Base-by-base conservation (phyloP, 805 yeast genomes). In the Kurtzmaniella cleridarum region DNA sequence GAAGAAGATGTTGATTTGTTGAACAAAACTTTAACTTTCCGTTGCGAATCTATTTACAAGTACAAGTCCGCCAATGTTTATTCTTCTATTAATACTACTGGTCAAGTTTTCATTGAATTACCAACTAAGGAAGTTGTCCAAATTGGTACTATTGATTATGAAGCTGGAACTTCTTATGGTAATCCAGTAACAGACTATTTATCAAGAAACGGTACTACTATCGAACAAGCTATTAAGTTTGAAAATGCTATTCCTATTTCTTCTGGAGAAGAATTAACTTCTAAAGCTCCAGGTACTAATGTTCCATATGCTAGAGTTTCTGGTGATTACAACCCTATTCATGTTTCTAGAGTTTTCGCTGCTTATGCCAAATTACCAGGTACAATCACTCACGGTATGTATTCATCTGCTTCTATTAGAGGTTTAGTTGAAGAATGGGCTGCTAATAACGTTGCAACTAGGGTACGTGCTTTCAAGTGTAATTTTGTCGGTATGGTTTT, bases 381-480 rank as follows among this genome's bases (percentile, higher is more conserved):
- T 50, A 93, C 98, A 29, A 93, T 93, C 55, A 93, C 98, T 28
- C 98, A 95, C 59, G 99, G 99, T 62, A 95, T 93, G 99, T 95
- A 79, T 76, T 86, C 97, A 15, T 85, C 95, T 59, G 98, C 97
- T 45, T 77, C 95, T 46, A 91, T 90, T 51, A 84, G 98, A 73
- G 79, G 95, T 27, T 76, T 89, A 59, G 96, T 93, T 51, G 99
- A 93, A 71, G 85, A 87, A 64, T 90, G 96, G 88, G 98, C 98
- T 47, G 98, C 99, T 47, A 90, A 89, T 64, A 89, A 93, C 64
- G 90, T 87, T 53, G 93, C 96, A 42, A 79, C 90, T 34, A 87
- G 98, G 70, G 97, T 95, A 43, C 80, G 95, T 62, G 97, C 95
- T 34, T 93, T 83, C 79, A 79, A 78, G 64, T 88, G 96, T 59